These are phyloP conservation scores for Ophiostoma sp. DNA, from an alignment of 2,329 filamentous ascomycete species.

Conservation along the genomic window DNA sequence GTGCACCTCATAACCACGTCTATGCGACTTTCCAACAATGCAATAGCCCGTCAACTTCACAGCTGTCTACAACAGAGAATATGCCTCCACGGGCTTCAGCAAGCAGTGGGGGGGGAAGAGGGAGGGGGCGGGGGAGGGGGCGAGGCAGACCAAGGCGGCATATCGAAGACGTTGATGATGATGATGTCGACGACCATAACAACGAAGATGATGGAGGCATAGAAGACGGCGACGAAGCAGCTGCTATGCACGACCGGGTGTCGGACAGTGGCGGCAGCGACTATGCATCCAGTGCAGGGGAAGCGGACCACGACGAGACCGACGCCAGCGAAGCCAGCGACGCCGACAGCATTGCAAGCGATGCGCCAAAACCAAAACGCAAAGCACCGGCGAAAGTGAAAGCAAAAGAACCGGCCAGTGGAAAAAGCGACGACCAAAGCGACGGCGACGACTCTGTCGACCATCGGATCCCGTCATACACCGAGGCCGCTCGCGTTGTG, in stretches of 20 bases:
- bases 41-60: neutral
- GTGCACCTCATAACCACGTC: neutral
- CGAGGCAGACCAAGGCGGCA: neutral
- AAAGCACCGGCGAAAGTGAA: neutral
- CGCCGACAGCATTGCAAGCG: conserved; percentile 74
- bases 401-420: no score
- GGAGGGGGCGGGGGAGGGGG: neutral
- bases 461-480: conserved; percentile 9
- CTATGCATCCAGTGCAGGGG: neutral
- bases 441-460: neutral
- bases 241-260: neutral
- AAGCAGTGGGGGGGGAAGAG: neutral
- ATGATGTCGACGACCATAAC: neutral
- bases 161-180: neutral
- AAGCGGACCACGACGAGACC: conserved; percentile 28
- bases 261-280: conserved; percentile 4
- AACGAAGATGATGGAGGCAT: conserved; percentile 3
- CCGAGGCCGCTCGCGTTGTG: conserved; percentile 6
- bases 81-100: neutral
- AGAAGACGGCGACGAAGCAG: neutral
- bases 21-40: neutral
- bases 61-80: neutral
- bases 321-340: conserved; percentile 57
- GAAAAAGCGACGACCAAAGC: neutral
- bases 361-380: neutral